Evolutionary conservation across 805 yeast species (phyloP).

Genomic region (Metschnikowia borealis): DNA sequence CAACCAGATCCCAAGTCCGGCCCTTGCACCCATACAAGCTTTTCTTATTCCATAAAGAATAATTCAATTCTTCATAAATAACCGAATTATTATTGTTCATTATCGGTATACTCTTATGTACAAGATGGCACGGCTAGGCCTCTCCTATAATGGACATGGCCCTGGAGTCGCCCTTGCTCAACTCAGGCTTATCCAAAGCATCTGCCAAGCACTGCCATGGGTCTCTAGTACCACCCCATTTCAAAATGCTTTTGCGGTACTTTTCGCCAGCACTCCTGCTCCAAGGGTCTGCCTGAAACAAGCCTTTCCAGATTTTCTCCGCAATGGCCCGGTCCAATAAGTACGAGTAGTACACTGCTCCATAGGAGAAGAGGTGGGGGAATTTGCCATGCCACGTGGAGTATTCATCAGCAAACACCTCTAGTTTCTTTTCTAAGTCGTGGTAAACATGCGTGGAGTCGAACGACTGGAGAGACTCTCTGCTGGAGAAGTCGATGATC

Average conservation of each 20-base stretch:
- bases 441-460: slow-evolving; percentile 65
- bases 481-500: slow-evolving; percentile 29
- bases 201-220: slow-evolving; percentile 86
- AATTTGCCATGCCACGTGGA: slow-evolving; percentile 93
- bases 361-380: slow-evolving; percentile 90
- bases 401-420: slow-evolving; percentile 61
- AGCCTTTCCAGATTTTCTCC: slow-evolving; percentile 69
- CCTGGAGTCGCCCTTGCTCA: slow-evolving; percentile 60
- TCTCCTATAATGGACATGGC: slow-evolving; percentile 55
- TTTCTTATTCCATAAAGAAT: too few species aligned
- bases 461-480: slow-evolving; percentile 9
- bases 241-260: slow-evolving; percentile 64
- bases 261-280: slow-evolving; percentile 69
- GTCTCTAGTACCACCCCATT: slow-evolving; percentile 92
- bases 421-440: slow-evolving; percentile 52
- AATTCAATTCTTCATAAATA: too few species aligned
- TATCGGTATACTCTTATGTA: too few species aligned
- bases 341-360: slow-evolving; percentile 91
- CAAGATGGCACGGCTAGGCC: not conserved
- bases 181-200: slow-evolving; percentile 60
- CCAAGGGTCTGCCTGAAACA: slow-evolving; percentile 70
- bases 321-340: slow-evolving; percentile 91
- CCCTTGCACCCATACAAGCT: too few species aligned
- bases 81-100: too few species aligned
- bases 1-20: too few species aligned